phyloP scores from a whole-genome alignment of 2,329 filamentous ascomycete genomes.

The Neophaeococcomyces aloes region DNA sequence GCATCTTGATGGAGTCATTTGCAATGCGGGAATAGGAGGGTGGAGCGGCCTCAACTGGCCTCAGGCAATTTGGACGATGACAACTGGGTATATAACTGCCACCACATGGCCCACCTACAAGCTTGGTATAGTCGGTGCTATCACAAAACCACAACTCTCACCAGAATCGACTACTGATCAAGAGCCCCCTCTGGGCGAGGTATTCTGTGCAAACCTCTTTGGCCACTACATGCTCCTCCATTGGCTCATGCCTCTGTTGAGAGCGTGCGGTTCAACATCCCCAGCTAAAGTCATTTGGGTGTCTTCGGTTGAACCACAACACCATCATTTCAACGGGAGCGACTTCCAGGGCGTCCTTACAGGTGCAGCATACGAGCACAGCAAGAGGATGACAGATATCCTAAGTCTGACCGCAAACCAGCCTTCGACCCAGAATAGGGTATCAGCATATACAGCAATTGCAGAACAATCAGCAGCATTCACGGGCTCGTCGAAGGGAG shows the following conservation, averaged over 20 bases:
- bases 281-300: conserved; percentile 73
- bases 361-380: conserved; percentile 64
- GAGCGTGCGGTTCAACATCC: conserved; percentile 33
- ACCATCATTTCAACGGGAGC: conserved; percentile 46
- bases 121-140: conserved; percentile 46
- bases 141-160: conserved; percentile 44
- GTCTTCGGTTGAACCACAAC: conserved; percentile 63
- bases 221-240: conserved; percentile 88
- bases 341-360: conserved; percentile 67
- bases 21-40: conserved; percentile 82
- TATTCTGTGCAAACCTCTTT: conserved; percentile 89
- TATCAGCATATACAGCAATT: conserved; percentile 45
- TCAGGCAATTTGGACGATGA: conserved; percentile 43
- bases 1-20: conserved; percentile 65
- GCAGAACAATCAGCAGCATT: conserved; percentile 19
- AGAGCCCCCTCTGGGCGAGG: conserved; percentile 59
- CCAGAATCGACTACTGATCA: conserved; percentile 6
- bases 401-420: conserved; percentile 60
- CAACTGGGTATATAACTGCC: conserved; percentile 55
- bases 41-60: conserved; percentile 71
- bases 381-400: conserved; percentile 78
- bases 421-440: conserved; percentile 50
- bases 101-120: conserved; percentile 74
- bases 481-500: conserved; percentile 10
- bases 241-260: conserved; percentile 64